Conservation (phyloP, 257 asterid genomes). For the Ajuga chamaepitys region DNA sequence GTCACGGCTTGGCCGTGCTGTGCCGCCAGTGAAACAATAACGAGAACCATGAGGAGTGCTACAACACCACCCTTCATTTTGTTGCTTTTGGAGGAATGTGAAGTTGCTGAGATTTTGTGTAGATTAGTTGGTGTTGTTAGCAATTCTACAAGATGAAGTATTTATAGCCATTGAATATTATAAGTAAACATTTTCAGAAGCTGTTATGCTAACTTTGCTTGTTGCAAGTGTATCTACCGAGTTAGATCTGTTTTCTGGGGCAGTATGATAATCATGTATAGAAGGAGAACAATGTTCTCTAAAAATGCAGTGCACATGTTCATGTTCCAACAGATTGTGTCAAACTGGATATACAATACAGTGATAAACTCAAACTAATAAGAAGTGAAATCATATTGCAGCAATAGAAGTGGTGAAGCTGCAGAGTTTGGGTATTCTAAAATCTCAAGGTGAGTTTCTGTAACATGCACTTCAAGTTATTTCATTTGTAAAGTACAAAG, state of each 20-base stretch:
- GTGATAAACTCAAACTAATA: neutral
- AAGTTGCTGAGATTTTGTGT: too few species aligned
- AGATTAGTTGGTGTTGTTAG: neutral
- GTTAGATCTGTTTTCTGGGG: too few species aligned
- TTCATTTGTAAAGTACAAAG: neutral
- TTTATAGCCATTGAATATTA: too few species aligned
- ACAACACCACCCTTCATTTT: conserved; percentile 21
- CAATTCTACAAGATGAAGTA: neutral
- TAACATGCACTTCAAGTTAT: neutral
- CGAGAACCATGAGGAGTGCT: neutral
- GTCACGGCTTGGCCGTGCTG: conserved; percentile 22
- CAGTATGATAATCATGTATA: neutral
- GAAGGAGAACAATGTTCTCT: neutral
- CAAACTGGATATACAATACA: neutral
- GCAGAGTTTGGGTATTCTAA: neutral
- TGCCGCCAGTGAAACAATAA: neutral
- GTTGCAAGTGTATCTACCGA: too few species aligned
- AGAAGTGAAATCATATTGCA: neutral
- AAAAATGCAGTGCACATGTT: neutral
- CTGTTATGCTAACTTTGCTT: conserved; percentile 6
- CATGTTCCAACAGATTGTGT: neutral
- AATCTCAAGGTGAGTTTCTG: neutral
- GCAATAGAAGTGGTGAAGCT: neutral
- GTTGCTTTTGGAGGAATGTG: too few species aligned
- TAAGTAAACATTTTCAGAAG: too few species aligned